Conservation (phyloP, 495 filamentous ascomycete species). For the Thermothielavioides terrestris region DNA sequence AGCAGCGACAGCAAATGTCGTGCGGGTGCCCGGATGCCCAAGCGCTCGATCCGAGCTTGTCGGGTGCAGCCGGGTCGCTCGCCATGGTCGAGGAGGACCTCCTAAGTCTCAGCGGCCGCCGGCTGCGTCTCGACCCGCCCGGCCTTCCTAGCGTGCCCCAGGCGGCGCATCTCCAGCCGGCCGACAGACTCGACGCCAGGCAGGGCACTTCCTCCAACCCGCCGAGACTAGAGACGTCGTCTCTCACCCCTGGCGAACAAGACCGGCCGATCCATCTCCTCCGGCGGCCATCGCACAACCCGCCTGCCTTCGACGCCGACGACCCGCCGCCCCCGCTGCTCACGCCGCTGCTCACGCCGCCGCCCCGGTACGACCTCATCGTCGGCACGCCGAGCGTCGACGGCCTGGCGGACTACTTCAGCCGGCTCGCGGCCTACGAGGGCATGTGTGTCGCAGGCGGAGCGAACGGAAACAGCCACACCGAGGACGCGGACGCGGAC, state of each 20-base stretch:
- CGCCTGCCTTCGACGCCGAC: conserved; percentile 83
- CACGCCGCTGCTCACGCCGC: conserved; percentile 61
- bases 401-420: conserved; percentile 86
- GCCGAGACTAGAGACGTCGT: neutral
- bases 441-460: too few relatives aligned
- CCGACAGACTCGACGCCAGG: conserved; percentile 6
- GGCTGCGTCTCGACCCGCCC: conserved; percentile 16
- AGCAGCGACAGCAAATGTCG: conserved; percentile 42
- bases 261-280: conserved; percentile 78
- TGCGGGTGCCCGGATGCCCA: conserved; percentile 74
- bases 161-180: conserved; percentile 23
- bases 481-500: neutral
- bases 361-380: conserved; percentile 78
- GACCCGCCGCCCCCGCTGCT: conserved; percentile 57
- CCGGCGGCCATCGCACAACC: conserved; percentile 80
- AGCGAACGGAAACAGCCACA: conserved; percentile 26
- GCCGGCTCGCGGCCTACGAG: conserved; percentile 41
- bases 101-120: conserved; percentile 5
- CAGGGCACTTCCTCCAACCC: conserved; percentile 13
- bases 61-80: conserved; percentile 21
- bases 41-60: conserved; percentile 32
- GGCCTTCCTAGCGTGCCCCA: conserved; percentile 18
- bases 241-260: conserved; percentile 14
- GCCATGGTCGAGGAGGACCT: conserved; percentile 21
- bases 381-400: conserved; percentile 73